Conservation (phyloP, 345 rosid genomes). For the Camelina laxa region DNA sequence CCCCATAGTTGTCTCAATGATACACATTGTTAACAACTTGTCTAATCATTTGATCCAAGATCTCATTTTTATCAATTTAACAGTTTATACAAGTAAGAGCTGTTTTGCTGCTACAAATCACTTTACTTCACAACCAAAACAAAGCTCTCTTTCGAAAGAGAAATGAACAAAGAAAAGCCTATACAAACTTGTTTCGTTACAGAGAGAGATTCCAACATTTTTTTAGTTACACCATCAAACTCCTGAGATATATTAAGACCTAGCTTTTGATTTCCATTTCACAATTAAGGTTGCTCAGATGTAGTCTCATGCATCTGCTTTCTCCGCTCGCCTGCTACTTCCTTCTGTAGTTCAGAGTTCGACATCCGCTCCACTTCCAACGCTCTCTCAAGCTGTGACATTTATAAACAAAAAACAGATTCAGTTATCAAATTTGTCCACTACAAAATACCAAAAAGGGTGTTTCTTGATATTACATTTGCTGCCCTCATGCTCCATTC, state of each 20-base stretch:
- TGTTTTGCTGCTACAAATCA: too few relatives aligned
- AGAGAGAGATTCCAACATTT: constrained; percentile 2
- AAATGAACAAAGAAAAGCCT: background rate
- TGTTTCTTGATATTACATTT: constrained; percentile 55
- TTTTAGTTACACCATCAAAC: constrained; percentile 15
- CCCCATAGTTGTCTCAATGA: too few relatives aligned
- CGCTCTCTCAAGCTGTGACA: constrained; percentile 77
- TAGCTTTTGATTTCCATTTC: constrained; percentile 4
- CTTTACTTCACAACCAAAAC: too few relatives aligned
- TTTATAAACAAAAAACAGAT: background rate
- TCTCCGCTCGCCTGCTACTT: constrained; percentile 43
- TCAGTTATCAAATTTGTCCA: background rate
- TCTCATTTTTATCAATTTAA: background rate
- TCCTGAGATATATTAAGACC: constrained; percentile 2
- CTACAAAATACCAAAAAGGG: background rate
- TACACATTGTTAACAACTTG: too few relatives aligned
- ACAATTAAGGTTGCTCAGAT: constrained; percentile 21
- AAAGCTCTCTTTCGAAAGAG: background rate
- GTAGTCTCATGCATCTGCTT: constrained; percentile 28
- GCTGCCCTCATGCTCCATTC: constrained; percentile 96
- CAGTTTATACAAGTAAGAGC: too few relatives aligned
- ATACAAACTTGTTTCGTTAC: constrained; percentile 7
- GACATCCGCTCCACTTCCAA: constrained; percentile 83
- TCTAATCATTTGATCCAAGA: too few relatives aligned
- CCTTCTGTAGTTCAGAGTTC: constrained; percentile 80